Percentiles rank a stretch among this genome's conserved stretches.
Evolutionary conservation across 2,329 filamentous ascomycete species (phyloP).

Genomic region (Periconia sp.): DNA sequence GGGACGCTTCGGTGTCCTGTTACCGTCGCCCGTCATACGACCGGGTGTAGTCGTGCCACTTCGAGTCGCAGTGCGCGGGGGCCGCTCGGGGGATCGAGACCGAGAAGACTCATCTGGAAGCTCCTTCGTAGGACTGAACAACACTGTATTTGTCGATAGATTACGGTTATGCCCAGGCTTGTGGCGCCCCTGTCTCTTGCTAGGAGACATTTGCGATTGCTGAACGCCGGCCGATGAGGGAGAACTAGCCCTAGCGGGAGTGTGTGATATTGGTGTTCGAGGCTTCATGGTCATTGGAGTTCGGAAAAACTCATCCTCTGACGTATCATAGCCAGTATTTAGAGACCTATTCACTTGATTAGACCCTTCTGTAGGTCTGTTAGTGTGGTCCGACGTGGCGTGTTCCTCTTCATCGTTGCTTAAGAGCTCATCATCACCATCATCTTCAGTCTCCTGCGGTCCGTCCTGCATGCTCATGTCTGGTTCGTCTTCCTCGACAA

Average conservation of each 20-base stretch:
- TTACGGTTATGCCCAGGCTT: constrained; percentile 70
- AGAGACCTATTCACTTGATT: constrained; percentile 35
- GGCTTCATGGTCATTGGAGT: constrained; percentile 46
- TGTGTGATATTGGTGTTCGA: constrained; percentile 31
- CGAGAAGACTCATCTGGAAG: constrained; percentile 46
- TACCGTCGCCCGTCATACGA: constrained; percentile 21
- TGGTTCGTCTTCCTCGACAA: constrained; percentile 54
- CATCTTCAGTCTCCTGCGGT: constrained; percentile 74
- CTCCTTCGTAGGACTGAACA: constrained; percentile 72
- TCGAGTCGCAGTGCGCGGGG: constrained; percentile 34
- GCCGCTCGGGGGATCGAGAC: constrained; percentile 35
- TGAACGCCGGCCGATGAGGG: constrained; percentile 39
- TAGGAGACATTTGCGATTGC: constrained; percentile 40
- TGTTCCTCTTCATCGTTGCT: constrained; percentile 69
- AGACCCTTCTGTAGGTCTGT: constrained; percentile 22
- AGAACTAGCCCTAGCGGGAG: constrained; percentile 27
- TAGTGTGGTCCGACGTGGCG: constrained; percentile 33
- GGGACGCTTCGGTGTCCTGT: constrained; percentile 53
- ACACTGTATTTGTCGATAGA: constrained; percentile 79
- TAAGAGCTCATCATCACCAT: constrained; percentile 88
- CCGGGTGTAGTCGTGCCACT: constrained; percentile 44
- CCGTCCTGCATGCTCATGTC: constrained; percentile 50
- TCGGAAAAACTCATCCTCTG: constrained; percentile 51
- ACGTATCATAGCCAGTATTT: constrained; percentile 39
- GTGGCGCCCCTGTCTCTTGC: constrained; percentile 21